Evolutionary conservation across 305 asterid genomes (phyloP), one percentile per base, ranked within the genome.

Genomic region (Solanum aculeatissimum): DNA sequence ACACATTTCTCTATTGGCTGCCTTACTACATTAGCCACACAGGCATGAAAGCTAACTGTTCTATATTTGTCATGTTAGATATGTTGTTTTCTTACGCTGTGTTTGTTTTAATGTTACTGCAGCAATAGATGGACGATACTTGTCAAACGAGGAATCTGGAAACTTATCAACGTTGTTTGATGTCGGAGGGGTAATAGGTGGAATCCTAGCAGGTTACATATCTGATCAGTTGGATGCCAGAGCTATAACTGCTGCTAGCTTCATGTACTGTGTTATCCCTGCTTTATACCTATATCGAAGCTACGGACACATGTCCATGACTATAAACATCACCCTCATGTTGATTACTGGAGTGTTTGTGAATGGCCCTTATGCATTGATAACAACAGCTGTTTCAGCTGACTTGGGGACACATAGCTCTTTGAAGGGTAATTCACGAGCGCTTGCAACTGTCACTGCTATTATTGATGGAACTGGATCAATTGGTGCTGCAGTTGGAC

Each of bases 401-500:
- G 99, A 95, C 87, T 89, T 96, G 71, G 99, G 99, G 83, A 95
- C 98, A 63, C 98, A 97, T 85, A 92, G 95, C 83, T 94, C 98
- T 15, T 81, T 97, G 87, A 97, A 86, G 87, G 98, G 96, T 70
- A 95, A 92, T 70, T 83, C 98, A 1, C 82, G 96, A 75, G 99
- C 98, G 10, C 84, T 97, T 10, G 99, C 98, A 83, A 97, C 98
- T 0, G 99, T 97, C 2, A 95, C 98, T 11, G 98, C 98, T 21
- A 97, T 95, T 77, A 97, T 97, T 3, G 99, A 97, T 35, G 99
- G 98, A 68, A 96, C 99, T 0, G 99, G 99, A 18, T 96, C 99
- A 4, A 91, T 96, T 13, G 99, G 99, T 11, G 99, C 99, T 42
- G 98, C 99, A 10, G 55, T 95, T 5, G 99, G 99, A 66, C 99